Conservation (phyloP, 108 stramenopile genomes). For the Conticribra guillardii region DNA sequence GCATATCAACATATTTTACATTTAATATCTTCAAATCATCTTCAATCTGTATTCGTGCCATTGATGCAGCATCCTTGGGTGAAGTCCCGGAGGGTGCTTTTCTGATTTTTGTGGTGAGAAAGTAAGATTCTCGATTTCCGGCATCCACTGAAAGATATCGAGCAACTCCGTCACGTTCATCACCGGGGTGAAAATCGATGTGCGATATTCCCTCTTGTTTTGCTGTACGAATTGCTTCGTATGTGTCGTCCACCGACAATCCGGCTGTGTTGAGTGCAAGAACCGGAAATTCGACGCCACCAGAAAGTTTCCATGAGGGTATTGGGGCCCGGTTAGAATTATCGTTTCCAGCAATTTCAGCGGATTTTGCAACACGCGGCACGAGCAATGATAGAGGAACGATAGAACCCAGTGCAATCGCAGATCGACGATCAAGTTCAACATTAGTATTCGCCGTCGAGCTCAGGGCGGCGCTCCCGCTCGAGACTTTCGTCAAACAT, state of each 20-base stretch:
- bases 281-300: constrained; percentile 49
- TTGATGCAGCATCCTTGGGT: constrained; percentile 49
- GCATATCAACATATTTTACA: constrained; percentile 54
- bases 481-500: too few species aligned
- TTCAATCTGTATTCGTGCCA: constrained; percentile 44
- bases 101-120: constrained; percentile 67
- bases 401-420: too few species aligned
- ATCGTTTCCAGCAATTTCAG: too few species aligned
- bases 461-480: too few species aligned
- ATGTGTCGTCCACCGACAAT: constrained; percentile 48
- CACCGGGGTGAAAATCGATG: constrained; percentile 68
- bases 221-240: constrained; percentile 35
- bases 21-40: constrained; percentile 51
- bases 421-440: too few species aligned
- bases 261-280: constrained; percentile 65
- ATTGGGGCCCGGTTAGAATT: too few species aligned
- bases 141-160: constrained; percentile 20
- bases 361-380: too few species aligned
- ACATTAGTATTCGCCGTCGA: too few species aligned
- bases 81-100: constrained; percentile 55
- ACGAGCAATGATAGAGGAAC: too few species aligned
- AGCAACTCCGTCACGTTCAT: constrained; percentile 62
- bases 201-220: constrained; percentile 45
- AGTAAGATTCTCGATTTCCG: constrained; percentile 21
- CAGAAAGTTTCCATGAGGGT: constrained; percentile 48